Base-by-base conservation (phyloP, 108 stramenopile genomes). In the Schizochytrium sp. region DNA sequence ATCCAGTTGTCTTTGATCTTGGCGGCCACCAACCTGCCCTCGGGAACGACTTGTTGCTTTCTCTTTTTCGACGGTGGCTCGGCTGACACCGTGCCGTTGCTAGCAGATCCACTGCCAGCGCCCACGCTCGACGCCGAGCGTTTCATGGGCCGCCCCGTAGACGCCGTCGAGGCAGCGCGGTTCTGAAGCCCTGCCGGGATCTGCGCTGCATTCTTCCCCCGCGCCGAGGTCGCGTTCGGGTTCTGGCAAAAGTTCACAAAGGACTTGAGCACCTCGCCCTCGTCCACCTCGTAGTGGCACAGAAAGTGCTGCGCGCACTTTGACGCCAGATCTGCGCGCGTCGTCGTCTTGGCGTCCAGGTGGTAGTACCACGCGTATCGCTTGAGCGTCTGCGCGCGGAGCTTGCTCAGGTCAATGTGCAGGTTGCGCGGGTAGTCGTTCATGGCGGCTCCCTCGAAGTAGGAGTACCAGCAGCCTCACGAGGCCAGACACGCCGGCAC, bases 341-440 rank as follows among this genome's bases (percentile, higher is more conserved):
- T 1, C 19, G 8, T 18, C 10, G 76, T 45, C 51, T 83, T 83
- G 63, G 63, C 6, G 48, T 83, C 76, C 1, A 83, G 48, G 12
- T 83, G 45, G 76, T 83, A 83, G 51, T 53, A 83, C 76, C 76
- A 83, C 12, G 76, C 76, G 28, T 83, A 83, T 3, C 76, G 76
- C 23, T 83, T 83, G 48, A 83, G 51, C 6, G 76, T 83, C 76
- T 83, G 45, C 48, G 76, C 51, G 45, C 76, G 19, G 48, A 83
- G 76, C 76, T 83, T 83, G 76, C 76, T 83, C 23, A 83, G 51
- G 76, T 83, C 76, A 12, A 83, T 53, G 76, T 83, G 76, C 76
- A 83, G 51, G 48, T 83, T 53, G n/a, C 76, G 45, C n/a, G 76
- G 76, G 76, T 83, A 83, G 23, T 83, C 51, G 76, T 83, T 83